Percentiles rank a stretch among this genome's conserved stretches.
Conservation (phyloP, 768 basidiomycete species). For the Filobasidium floriforme region DNA sequence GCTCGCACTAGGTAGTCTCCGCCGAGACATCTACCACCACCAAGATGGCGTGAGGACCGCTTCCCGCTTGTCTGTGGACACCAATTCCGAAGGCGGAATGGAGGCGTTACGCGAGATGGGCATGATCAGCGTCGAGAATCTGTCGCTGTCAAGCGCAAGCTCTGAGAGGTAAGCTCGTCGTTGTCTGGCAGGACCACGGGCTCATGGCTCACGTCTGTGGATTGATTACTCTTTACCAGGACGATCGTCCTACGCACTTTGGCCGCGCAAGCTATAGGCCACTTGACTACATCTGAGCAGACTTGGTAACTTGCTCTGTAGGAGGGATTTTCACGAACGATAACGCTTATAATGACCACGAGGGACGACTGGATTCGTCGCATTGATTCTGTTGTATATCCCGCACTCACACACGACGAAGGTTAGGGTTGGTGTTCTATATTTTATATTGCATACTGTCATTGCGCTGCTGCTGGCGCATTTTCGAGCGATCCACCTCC, state of each 20-base stretch:
- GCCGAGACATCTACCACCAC: not conserved
- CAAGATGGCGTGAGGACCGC: not conserved
- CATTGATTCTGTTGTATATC: not conserved
- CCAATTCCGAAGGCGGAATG: constrained; percentile 1
- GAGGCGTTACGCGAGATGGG: constrained; percentile 2
- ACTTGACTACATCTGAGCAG: not conserved
- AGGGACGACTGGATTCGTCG: not conserved
- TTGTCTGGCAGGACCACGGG: not conserved
- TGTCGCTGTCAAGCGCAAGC: constrained; percentile 6
- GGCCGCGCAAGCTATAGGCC: constrained; percentile 1
- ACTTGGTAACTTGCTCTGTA: not conserved
- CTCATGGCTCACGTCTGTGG: not conserved
- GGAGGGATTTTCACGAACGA: not conserved
- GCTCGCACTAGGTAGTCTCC: not conserved
- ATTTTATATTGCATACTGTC: not conserved
- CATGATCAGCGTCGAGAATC: constrained; percentile 9
- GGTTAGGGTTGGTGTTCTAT: too few species aligned
- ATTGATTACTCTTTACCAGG: not conserved
- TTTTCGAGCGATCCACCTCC: not conserved
- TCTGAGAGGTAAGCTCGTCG: not conserved
- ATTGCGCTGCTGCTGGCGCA: not conserved
- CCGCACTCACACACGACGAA: not conserved
- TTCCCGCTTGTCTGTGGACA: not conserved
- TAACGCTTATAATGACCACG: not conserved
- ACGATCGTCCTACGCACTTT: not conserved